Percentiles rank a stretch among this genome's conserved stretches.
Evolutionary conservation across 352 stramenopile species (phyloP).

Genomic region (Phytophthora lateralis): DNA sequence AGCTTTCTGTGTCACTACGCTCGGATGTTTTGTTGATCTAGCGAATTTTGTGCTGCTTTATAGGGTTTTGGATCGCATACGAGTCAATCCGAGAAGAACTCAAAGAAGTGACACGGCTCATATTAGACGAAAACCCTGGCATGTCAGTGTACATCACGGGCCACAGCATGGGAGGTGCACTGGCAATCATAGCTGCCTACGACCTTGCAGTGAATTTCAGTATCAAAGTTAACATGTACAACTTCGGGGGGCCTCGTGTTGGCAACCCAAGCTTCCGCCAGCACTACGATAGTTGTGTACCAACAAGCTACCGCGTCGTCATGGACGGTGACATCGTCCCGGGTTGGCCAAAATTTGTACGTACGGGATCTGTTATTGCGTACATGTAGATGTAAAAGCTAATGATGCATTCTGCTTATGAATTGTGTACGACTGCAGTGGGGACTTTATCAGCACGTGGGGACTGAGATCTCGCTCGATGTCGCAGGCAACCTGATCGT

Average conservation of each 20-base stretch:
- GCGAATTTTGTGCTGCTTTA: constrained; percentile 8
- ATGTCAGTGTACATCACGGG: constrained; percentile 92
- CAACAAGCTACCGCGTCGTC: constrained; percentile 81
- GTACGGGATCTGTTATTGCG: constrained; percentile 24
- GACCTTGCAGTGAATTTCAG: constrained; percentile 86
- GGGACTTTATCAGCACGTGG: constrained; percentile 79
- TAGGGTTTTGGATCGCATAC: constrained; percentile 89
- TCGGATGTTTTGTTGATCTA: constrained; percentile 7
- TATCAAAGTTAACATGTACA: constrained; percentile 91
- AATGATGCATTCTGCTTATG: constrained; percentile 5
- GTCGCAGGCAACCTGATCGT: constrained; percentile 80
- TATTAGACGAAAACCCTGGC: constrained; percentile 84
- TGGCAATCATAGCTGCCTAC: constrained; percentile 90
- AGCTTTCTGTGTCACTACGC: not conserved
- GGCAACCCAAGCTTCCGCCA: constrained; percentile 85
- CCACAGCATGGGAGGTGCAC: constrained; percentile 91
- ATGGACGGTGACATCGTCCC: constrained; percentile 86
- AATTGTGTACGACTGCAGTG: constrained; percentile 39
- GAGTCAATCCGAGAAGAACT: constrained; percentile 80
- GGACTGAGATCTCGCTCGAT: constrained; percentile 74
- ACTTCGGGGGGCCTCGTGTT: constrained; percentile 86
- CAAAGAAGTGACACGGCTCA: constrained; percentile 75
- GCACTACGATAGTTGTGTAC: constrained; percentile 76
- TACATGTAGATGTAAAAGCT: not conserved
- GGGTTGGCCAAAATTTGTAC: constrained; percentile 72